These are phyloP conservation scores for Hymenoscyphus occultus DNA, from an alignment of 2,329 filamentous ascomycete genomes.

Conservation along the genomic window DNA sequence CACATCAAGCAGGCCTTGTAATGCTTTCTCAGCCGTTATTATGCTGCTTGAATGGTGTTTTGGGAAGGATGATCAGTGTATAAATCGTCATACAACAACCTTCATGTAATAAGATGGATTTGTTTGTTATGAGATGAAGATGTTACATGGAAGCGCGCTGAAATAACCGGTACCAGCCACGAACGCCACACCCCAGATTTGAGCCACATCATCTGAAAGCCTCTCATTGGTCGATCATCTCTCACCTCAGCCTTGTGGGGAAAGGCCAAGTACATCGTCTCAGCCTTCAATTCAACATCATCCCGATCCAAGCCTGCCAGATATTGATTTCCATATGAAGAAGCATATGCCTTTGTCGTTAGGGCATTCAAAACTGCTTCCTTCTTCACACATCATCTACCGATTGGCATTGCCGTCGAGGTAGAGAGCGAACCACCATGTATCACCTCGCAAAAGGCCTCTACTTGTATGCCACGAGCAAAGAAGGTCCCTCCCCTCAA, in stretches of 20 bases:
- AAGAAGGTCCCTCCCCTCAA: conserved; percentile 66
- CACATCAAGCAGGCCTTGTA: background rate
- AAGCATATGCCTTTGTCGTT: conserved; percentile 3
- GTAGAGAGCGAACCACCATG: conserved; percentile 50
- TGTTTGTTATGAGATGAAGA: background rate
- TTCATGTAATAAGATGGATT: background rate
- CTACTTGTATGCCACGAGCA: conserved; percentile 93
- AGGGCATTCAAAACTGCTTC: conserved; percentile 11
- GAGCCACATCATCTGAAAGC: background rate
- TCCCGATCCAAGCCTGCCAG: background rate
- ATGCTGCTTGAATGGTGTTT: conserved; percentile 8
- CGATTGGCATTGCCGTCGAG: background rate
- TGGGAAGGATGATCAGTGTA: conserved; percentile 13
- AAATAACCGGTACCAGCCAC: background rate
- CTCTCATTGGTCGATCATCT: background rate
- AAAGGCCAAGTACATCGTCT: background rate
- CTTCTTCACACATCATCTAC: background rate
- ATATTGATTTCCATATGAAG: conserved; percentile 9
- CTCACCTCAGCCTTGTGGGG: conserved; percentile 15
- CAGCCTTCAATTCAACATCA: background rate
- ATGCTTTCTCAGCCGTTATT: background rate
- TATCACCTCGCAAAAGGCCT: conserved; percentile 95
- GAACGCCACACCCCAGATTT: background rate
- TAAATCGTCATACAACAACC: conserved; percentile 15
- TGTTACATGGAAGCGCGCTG: background rate